phyloP scores from a whole-genome alignment of 176 grass and related monocot species.

The Triticum timopheevii region DNA sequence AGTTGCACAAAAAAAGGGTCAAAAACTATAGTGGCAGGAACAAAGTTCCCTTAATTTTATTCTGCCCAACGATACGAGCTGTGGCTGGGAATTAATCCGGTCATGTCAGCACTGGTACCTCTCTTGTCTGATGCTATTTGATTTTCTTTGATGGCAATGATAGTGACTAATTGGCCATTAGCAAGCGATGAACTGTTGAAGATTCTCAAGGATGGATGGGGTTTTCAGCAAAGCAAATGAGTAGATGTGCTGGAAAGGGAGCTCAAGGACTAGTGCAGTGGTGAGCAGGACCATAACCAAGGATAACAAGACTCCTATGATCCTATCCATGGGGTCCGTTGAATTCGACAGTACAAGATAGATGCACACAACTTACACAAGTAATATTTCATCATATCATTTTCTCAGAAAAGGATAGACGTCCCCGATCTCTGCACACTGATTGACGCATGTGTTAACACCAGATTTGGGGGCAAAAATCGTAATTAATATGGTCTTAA shows the following conservation, averaged over 20 bases:
- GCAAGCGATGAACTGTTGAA: conserved; percentile 18
- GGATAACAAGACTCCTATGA: too few relatives aligned
- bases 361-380: not conserved
- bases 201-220: conserved; percentile 38
- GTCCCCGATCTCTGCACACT: too few relatives aligned
- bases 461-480: too few relatives aligned
- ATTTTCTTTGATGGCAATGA: conserved; percentile 35
- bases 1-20: not conserved
- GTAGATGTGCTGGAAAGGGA: conserved; percentile 44
- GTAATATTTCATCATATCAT: too few relatives aligned
- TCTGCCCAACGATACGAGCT: not conserved
- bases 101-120: not conserved
- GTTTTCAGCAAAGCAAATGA: conserved; percentile 45
- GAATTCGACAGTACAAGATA: not conserved
- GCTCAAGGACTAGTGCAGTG: not conserved
- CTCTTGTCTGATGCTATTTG: conserved; percentile 38
- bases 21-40: too few relatives aligned
- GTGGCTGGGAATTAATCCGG: conserved; percentile 19
- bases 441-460: too few relatives aligned
- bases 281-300: not conserved
- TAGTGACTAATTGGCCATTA: conserved; percentile 55
- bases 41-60: too few relatives aligned
- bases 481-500: too few relatives aligned
- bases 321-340: too few relatives aligned
- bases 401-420: too few relatives aligned